A percentile compares a stretch with the other conserved stretches of the same genome.
Conservation (phyloP, 768 basidiomycete genomes). For the Lactarius sp. region DNA sequence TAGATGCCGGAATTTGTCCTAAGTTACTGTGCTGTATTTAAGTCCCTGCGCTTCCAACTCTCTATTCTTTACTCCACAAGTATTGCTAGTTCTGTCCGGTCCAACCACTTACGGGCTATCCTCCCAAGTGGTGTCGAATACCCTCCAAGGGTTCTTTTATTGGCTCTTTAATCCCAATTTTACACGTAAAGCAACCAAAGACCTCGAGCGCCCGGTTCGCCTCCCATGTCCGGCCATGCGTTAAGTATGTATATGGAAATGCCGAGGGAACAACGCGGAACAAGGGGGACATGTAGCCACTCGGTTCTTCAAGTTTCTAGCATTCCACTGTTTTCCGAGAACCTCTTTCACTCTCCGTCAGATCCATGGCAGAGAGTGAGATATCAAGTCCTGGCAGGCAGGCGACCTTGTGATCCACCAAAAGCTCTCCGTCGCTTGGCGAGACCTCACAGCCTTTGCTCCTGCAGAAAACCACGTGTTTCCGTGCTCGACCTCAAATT, state of each 20-base stretch:
- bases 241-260: slow-evolving; percentile 4
- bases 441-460: slow-evolving; percentile 2
- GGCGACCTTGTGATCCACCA: slow-evolving; percentile 2
- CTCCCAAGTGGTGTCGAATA: neutral
- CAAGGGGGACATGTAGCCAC: neutral
- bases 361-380: neutral
- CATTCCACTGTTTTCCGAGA: neutral
- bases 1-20: no score
- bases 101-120: neutral
- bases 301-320: neutral
- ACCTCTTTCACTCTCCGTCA: slow-evolving; percentile 2
- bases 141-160: neutral
- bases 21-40: no score
- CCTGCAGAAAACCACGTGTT: slow-evolving; percentile 7
- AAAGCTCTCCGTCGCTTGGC: slow-evolving; percentile 5
- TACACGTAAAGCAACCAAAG: slow-evolving; percentile 1
- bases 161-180: neutral
- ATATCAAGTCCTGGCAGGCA: neutral
- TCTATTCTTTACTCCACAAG: neutral
- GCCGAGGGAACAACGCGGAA: neutral
- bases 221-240: slow-evolving; percentile 1
- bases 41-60: neutral
- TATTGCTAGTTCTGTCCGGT: neutral
- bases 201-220: neutral
- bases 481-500: slow-evolving; percentile 2